A percentile compares a stretch with the other conserved stretches of the same genome.
phyloP scores from a whole-genome alignment of 2,329 filamentous ascomycete genomes.

The Trichophaea hybrida region DNA sequence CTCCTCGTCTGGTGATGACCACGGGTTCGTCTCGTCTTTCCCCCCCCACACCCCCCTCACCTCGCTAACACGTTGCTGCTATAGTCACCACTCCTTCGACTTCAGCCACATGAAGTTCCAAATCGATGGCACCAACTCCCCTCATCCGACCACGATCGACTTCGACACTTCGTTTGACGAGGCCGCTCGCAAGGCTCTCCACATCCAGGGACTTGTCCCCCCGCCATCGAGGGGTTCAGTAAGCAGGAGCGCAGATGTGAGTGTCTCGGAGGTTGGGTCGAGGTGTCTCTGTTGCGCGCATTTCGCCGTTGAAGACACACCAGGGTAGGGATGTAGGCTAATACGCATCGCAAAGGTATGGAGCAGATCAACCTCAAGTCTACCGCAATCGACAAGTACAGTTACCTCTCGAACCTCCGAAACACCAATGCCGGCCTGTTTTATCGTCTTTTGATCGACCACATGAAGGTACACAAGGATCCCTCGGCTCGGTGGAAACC shows the following conservation, averaged over 20 bases:
- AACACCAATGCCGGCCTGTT: constrained; percentile 66
- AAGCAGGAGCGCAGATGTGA: constrained; percentile 39
- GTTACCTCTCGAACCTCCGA: constrained; percentile 65
- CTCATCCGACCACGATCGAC: constrained; percentile 27
- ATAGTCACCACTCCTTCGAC: not conserved
- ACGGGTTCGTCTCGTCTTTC: not conserved
- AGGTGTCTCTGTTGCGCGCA: not conserved
- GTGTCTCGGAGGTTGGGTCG: constrained; percentile 12
- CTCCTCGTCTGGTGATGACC: constrained; percentile 2
- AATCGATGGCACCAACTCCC: not conserved
- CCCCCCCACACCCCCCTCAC: not conserved
- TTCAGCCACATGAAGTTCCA: constrained; percentile 5
- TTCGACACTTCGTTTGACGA: constrained; percentile 38
- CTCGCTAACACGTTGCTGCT: not conserved
- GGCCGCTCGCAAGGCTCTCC: constrained; percentile 38
- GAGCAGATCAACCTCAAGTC: constrained; percentile 28
- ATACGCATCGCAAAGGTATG: constrained; percentile 14
- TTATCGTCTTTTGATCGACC: constrained; percentile 66
- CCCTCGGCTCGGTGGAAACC: not conserved
- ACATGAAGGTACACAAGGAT: constrained; percentile 45
- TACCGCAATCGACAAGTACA: constrained; percentile 56
- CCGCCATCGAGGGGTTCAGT: constrained; percentile 38
- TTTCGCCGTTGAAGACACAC: not conserved
- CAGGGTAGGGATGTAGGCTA: not conserved
- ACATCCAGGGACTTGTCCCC: constrained; percentile 41